Base-by-base conservation (phyloP, 495 filamentous ascomycete genomes). In the Penicillium silybi region DNA sequence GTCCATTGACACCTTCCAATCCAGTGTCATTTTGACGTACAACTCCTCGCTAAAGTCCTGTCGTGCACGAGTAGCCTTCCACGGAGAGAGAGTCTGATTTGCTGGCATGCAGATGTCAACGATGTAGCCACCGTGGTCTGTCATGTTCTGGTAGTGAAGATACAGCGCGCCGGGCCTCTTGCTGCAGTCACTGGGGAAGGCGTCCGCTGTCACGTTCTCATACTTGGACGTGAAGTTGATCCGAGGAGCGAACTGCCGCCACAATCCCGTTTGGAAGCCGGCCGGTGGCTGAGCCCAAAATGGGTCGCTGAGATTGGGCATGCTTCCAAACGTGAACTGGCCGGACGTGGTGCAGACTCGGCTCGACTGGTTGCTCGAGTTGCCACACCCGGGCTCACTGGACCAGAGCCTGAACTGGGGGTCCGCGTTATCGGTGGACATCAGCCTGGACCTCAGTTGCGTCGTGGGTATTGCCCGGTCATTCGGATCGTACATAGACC, bases 11-110 rank as follows among this genome's bases (percentile, higher is more conserved):
- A 26, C 25, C 25, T 26, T 26, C 25, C 25, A 26, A 26, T 26
- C 25, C 20, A 41, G 17, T n/a, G 46, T 48, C 10, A 41, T 27
- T 27, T 48, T 48, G 16, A 51, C 8, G 18, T 51, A 51, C 2
- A 51, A 16, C 11, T 23, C 41, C 27, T 70, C 67, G 0, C 46
- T 46, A 34, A 72, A 62, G 26, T 68, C 67, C 34, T 72, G 68
- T 44, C 67, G 60, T 35, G 52, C 38, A 10, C 58, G 46, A 0
- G 58, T 69, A 0, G 19, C 15, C 32, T 62, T 62, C 66, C 66
- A 72, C 15, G 65, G 67, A 9, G 67, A 56, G 2, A 37, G 32
- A 9, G 27, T 41, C 13, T 46, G n/a, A 50, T 61, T 42, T 0
- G 13, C 35, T 27, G 59, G 64, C 61, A 65, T 66, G 55, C 63